phyloP scores from a whole-genome alignment of 75 land plant genomes.

The Pinus taeda region DNA sequence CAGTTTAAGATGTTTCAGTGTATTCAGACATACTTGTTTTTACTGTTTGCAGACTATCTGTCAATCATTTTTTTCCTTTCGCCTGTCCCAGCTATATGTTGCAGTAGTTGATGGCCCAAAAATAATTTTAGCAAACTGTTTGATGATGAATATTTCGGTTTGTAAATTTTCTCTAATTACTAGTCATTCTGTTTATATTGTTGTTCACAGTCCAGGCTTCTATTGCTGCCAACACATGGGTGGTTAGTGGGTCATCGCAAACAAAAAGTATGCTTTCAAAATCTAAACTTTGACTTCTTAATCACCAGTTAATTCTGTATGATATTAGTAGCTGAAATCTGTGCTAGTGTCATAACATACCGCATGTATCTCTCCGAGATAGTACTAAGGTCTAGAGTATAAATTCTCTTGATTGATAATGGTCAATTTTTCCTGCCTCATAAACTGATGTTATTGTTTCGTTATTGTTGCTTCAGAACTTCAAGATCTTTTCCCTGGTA shows the following conservation, averaged over 20 bases:
- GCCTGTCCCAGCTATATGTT: background rate
- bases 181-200: conserved; percentile 4
- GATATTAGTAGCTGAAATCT: background rate
- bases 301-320: background rate
- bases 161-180: background rate
- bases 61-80: background rate
- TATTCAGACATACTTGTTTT: no score
- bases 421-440: background rate
- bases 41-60: background rate
- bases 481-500: conserved; percentile 81
- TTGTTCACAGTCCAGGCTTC: conserved; percentile 83
- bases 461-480: conserved; percentile 45
- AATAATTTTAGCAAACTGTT: background rate
- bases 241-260: conserved; percentile 86
- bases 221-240: conserved; percentile 95
- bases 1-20: background rate
- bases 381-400: background rate
- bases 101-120: background rate
- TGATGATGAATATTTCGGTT: background rate
- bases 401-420: background rate
- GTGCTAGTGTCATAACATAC: background rate
- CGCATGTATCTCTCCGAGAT: background rate
- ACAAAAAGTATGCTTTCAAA: conserved; percentile 63
- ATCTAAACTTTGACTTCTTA: conserved; percentile 2
- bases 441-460: conserved; percentile 5